These are phyloP conservation scores for Botryotinia narcissicola DNA, from an alignment of 2,329 filamentous ascomycete genomes.

Conservation along the genomic window DNA sequence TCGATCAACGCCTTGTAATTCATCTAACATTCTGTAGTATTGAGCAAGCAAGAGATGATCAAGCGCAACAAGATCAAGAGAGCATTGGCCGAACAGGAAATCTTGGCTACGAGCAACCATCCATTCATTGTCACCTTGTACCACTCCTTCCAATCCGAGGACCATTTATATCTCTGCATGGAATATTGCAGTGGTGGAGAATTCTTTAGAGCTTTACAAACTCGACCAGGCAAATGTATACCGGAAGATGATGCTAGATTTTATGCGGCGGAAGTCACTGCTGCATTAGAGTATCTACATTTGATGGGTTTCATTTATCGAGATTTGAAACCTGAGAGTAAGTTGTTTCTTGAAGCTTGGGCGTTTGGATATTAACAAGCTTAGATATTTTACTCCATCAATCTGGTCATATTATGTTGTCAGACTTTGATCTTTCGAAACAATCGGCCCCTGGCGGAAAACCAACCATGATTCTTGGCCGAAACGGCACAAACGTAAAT, in stretches of 20 bases:
- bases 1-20: neutral
- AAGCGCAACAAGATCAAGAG: slow-evolving; percentile 99
- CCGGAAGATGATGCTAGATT: slow-evolving; percentile 95
- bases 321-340: slow-evolving; percentile 95
- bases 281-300: slow-evolving; percentile 93
- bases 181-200: slow-evolving; percentile 99
- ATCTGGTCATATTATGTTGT: slow-evolving; percentile 99
- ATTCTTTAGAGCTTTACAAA: slow-evolving; percentile 96
- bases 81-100: slow-evolving; percentile 95
- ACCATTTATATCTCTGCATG: slow-evolving; percentile 99
- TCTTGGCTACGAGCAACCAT: slow-evolving; percentile 96
- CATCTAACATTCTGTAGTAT: slow-evolving; percentile 55
- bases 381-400: slow-evolving; percentile 94
- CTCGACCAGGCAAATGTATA: slow-evolving; percentile 93
- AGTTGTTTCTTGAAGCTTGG: slow-evolving; percentile 41
- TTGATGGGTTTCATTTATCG: slow-evolving; percentile 99
- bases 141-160: slow-evolving; percentile 98
- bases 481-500: slow-evolving; percentile 77
- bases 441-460: slow-evolving; percentile 95
- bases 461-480: slow-evolving; percentile 92
- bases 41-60: slow-evolving; percentile 99
- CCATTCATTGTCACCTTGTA: slow-evolving; percentile 98
- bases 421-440: slow-evolving; percentile 97
- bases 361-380: slow-evolving; percentile 40
- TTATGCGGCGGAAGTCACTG: slow-evolving; percentile 96